Evolutionary conservation across 2,329 filamentous ascomycete species (phyloP).

Genomic region (Talaromyces sp.): DNA sequence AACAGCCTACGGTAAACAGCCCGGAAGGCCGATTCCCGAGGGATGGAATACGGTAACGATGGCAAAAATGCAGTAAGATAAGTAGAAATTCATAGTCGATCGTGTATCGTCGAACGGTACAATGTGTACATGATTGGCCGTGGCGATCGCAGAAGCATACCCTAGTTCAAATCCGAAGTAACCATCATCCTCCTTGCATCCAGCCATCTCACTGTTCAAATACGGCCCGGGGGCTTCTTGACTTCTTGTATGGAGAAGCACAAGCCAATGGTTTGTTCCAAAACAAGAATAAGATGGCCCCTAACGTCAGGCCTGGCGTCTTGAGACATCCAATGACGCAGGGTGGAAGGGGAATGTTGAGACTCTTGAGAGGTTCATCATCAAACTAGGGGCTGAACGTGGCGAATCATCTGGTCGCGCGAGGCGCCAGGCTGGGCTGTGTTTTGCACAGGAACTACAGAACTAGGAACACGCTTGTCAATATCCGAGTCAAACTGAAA

Average conservation of each 20-base stretch:
- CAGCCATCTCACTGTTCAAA: neutral
- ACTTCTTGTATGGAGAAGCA: neutral
- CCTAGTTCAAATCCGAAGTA: neutral
- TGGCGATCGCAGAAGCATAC: neutral
- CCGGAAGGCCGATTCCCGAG: neutral
- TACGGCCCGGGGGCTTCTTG: too few species aligned
- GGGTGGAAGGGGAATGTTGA: neutral
- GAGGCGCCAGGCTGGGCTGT: neutral
- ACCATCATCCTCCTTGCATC: neutral
- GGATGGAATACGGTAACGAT: neutral
- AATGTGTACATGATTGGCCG: neutral
- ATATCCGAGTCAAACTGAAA: neutral
- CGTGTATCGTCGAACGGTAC: neutral
- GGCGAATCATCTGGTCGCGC: neutral
- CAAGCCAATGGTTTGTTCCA: constrained; percentile 3
- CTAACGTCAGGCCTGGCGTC: neutral
- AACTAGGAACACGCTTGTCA: neutral
- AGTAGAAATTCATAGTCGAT: neutral
- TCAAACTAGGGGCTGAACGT: neutral
- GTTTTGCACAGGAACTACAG: neutral
- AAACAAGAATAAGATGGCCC: neutral
- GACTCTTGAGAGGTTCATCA: neutral
- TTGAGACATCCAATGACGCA: constrained; percentile 3
- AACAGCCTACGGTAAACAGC: neutral
- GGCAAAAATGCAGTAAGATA: neutral